Conservation (phyloP, 164 flowering plant genomes). For the Magnolia changhungtana region DNA sequence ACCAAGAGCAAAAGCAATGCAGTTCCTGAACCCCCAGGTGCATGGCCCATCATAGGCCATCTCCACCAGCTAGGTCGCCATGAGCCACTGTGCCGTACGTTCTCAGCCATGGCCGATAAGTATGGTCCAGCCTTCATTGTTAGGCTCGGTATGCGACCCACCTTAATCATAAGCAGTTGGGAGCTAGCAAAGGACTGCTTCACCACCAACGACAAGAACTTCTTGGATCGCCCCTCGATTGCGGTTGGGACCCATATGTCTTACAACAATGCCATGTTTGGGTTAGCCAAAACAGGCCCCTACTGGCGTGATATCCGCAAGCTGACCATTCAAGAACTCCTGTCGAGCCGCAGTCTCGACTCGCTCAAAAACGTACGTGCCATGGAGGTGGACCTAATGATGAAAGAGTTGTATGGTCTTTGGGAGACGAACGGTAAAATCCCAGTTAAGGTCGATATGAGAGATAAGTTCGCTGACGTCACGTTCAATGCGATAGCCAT, state of each 20-base stretch:
- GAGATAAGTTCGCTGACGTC: too few species aligned
- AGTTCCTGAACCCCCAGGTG: slow-evolving; percentile 17
- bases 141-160: slow-evolving; percentile 9
- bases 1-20: neutral
- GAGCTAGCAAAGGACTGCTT: slow-evolving; percentile 21
- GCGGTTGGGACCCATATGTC: slow-evolving; percentile 9
- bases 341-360: slow-evolving; percentile 20
- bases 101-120: slow-evolving; percentile 18
- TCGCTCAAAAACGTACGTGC: slow-evolving; percentile 10
- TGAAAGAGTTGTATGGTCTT: slow-evolving; percentile 4
- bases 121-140: slow-evolving; percentile 18
- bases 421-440: neutral
- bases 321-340: slow-evolving; percentile 18
- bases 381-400: slow-evolving; percentile 10
- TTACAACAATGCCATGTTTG: slow-evolving; percentile 21
- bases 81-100: neutral
- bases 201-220: slow-evolving; percentile 13
- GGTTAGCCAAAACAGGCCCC: slow-evolving; percentile 9
- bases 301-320: slow-evolving; percentile 26
- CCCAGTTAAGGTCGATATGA: neutral
- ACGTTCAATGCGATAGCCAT: too few species aligned
- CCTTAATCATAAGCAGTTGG: slow-evolving; percentile 13
- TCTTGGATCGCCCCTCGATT: neutral
- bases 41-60: slow-evolving; percentile 25
- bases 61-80: slow-evolving; percentile 6